Conservation (phyloP, 2,329 filamentous ascomycete genomes). For the Grosmannia serpens region DNA sequence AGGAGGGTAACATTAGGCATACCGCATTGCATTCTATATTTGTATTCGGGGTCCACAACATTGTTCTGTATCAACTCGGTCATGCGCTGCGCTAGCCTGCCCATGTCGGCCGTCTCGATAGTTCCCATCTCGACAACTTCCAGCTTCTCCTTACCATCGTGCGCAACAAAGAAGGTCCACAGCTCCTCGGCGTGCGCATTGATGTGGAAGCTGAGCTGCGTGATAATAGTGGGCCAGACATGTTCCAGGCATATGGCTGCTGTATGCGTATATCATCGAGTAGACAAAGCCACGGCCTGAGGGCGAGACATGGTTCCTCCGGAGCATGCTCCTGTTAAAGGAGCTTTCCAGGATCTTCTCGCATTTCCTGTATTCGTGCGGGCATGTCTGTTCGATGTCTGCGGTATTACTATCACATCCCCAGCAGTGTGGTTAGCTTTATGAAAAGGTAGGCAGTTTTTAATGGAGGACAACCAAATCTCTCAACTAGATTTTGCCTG, state of each 20-base stretch:
- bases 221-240: conserved; percentile 36
- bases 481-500: too few relatives aligned
- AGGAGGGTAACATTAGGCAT: conserved; percentile 40
- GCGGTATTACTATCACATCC: too few relatives aligned
- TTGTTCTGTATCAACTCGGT: conserved; percentile 26
- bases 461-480: too few relatives aligned
- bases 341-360: background rate
- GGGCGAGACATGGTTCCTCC: background rate
- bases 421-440: too few relatives aligned
- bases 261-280: conserved; percentile 22
- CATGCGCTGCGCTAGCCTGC: conserved; percentile 24
- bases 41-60: conserved; percentile 27
- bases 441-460: too few relatives aligned
- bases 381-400: too few relatives aligned
- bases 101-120: conserved; percentile 13
- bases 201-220: background rate
- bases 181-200: background rate
- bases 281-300: background rate
- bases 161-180: background rate
- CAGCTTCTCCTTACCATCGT: background rate
- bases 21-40: conserved; percentile 25
- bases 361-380: background rate
- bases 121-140: conserved; percentile 6
- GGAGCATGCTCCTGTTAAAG: background rate
- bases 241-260: conserved; percentile 34